Evolutionary conservation across 2,329 filamentous ascomycete species (phyloP).

Genomic region (Calycina herbarum): DNA sequence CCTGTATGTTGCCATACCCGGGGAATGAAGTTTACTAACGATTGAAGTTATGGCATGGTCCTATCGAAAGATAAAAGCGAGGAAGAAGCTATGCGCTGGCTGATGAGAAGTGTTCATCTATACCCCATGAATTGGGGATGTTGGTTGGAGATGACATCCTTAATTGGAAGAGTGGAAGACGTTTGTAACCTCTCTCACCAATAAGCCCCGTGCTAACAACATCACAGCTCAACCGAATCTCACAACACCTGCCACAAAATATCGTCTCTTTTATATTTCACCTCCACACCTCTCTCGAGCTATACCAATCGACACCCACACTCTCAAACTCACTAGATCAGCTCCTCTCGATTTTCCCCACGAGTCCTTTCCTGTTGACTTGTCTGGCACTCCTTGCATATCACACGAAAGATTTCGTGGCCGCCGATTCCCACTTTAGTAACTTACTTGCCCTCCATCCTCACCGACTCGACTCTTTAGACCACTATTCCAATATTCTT

Average conservation of each 20-base stretch:
- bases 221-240: conserved; percentile 66
- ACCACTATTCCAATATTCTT: conserved; percentile 96
- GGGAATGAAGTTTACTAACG: neutral
- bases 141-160: conserved; percentile 86
- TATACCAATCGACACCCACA: conserved; percentile 80
- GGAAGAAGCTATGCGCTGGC: conserved; percentile 76
- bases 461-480: conserved; percentile 80
- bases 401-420: conserved; percentile 79
- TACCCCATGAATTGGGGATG: conserved; percentile 97
- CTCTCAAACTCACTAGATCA: conserved; percentile 75
- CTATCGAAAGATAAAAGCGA: conserved; percentile 90
- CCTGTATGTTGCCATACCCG: conserved; percentile 46
- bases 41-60: conserved; percentile 76
- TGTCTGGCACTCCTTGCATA: conserved; percentile 87
- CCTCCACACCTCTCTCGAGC: conserved; percentile 83
- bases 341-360: conserved; percentile 81
- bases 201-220: conserved; percentile 33
- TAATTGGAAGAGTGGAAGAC: conserved; percentile 79
- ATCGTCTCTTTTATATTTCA: conserved; percentile 95
- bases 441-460: conserved; percentile 75
- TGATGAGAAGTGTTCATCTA: conserved; percentile 83
- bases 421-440: conserved; percentile 68
- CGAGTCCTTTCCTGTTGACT: conserved; percentile 84
- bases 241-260: conserved; percentile 77
- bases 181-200: conserved; percentile 47